Percentiles rank a stretch among this genome's conserved stretches.
These are phyloP conservation scores for Fusarium sororula DNA, from an alignment of 2,329 filamentous ascomycete species.

Conservation along the genomic window DNA sequence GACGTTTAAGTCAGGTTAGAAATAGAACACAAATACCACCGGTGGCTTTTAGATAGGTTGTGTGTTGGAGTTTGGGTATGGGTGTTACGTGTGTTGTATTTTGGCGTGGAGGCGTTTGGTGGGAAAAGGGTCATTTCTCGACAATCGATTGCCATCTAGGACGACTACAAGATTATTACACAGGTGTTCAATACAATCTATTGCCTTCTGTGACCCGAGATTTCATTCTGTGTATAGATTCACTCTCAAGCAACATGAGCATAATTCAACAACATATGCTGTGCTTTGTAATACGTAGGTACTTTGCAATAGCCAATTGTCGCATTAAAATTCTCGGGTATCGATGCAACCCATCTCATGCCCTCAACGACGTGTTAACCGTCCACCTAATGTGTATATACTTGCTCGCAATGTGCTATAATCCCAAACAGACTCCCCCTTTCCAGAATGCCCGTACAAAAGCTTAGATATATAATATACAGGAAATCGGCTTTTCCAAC, in stretches of 20 bases:
- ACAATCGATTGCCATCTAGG: background rate
- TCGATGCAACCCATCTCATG: constrained; percentile 24
- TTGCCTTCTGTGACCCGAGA: background rate
- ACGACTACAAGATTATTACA: background rate
- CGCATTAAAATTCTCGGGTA: constrained; percentile 34
- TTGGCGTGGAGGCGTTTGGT: background rate
- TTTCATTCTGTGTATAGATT: background rate
- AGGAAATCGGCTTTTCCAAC: constrained; percentile 17
- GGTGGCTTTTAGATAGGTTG: background rate
- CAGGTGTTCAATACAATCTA: background rate
- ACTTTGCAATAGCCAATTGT: background rate
- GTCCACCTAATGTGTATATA: constrained; percentile 7
- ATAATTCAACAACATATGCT: background rate
- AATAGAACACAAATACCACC: background rate
- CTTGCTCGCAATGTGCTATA: background rate
- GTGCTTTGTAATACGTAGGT: background rate
- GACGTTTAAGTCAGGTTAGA: background rate
- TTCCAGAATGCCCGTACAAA: background rate
- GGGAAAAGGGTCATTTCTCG: background rate
- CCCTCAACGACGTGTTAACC: constrained; percentile 5
- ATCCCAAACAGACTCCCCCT: constrained; percentile 12
- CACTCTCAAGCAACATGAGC: background rate
- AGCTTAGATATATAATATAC: constrained; percentile 27
- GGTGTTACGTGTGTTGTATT: background rate
- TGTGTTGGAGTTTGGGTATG: background rate